phyloP scores from a whole-genome alignment of 2,329 filamentous ascomycete species.

The Fusarium piperis region DNA sequence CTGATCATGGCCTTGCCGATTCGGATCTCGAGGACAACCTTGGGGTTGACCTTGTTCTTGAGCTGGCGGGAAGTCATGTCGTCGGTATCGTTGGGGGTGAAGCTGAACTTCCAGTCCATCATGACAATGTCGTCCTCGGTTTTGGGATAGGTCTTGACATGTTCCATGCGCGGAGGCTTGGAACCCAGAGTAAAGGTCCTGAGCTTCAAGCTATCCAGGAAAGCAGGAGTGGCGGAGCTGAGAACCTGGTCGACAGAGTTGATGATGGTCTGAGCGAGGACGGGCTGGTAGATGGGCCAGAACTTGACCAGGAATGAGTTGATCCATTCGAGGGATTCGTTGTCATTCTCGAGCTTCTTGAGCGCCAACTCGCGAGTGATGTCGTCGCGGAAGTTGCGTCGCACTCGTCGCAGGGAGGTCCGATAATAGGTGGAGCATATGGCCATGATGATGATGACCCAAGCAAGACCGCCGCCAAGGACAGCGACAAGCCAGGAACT shows the following conservation, averaged over 20 bases:
- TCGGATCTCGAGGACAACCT: slow-evolving; percentile 92
- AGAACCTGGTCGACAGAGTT: slow-evolving; percentile 95
- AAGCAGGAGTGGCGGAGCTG: slow-evolving; percentile 89
- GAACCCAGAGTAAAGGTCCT: slow-evolving; percentile 94
- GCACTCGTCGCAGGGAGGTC: slow-evolving; percentile 91
- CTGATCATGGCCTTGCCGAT: slow-evolving; percentile 96
- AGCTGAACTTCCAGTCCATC: slow-evolving; percentile 99
- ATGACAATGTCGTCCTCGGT: slow-evolving; percentile 94
- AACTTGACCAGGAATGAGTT: slow-evolving; percentile 99
- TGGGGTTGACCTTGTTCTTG: slow-evolving; percentile 96
- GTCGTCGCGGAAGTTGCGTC: slow-evolving; percentile 96
- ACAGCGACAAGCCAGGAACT: slow-evolving; percentile 90
- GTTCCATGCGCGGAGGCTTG: slow-evolving; percentile 94
- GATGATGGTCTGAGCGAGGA: slow-evolving; percentile 91
- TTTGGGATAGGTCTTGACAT: slow-evolving; percentile 98
- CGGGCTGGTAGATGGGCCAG: slow-evolving; percentile 98
- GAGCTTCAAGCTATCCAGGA: slow-evolving; percentile 92
- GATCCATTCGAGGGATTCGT: slow-evolving; percentile 97
- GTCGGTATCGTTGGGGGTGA: slow-evolving; percentile 92
- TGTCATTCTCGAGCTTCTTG: slow-evolving; percentile 86
- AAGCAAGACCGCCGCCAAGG: slow-evolving; percentile 89
- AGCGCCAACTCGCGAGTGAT: slow-evolving; percentile 89
- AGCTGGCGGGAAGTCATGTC: slow-evolving; percentile 92
- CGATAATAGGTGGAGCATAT: slow-evolving; percentile 94
- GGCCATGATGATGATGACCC: slow-evolving; percentile 94